phyloP scores from a whole-genome alignment of 108 stramenopile genomes.

The Hondaea fermentalgiana region DNA sequence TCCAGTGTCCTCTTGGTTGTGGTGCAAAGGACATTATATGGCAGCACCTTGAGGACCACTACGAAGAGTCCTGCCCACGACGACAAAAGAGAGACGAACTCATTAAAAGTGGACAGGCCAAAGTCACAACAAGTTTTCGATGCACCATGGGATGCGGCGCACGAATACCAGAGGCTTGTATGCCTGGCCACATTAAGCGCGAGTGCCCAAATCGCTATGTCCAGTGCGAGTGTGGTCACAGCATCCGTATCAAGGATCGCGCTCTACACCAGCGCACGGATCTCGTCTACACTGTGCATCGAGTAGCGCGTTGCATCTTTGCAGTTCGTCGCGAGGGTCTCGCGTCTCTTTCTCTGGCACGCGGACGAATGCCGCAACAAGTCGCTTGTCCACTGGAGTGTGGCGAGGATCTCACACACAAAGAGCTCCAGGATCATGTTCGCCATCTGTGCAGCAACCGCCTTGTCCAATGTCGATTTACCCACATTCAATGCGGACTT shows the following conservation, averaged over 20 bases:
- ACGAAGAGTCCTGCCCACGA: background rate
- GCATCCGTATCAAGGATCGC: background rate
- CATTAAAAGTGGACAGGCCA: background rate
- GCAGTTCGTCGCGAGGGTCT: background rate
- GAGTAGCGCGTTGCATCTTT: background rate
- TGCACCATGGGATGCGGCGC: conserved; percentile 7
- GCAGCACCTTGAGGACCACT: background rate
- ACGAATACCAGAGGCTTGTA: background rate
- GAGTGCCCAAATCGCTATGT: background rate
- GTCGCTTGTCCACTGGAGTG: background rate
- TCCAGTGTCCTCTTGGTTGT: background rate
- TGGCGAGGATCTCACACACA: background rate
- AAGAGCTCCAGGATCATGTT: background rate
- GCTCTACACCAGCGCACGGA: background rate
- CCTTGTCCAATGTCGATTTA: background rate
- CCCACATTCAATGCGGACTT: background rate
- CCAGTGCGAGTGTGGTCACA: background rate
- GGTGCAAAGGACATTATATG: background rate
- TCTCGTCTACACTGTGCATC: background rate
- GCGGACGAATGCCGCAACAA: background rate
- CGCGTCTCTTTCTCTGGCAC: background rate
- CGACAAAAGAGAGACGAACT: background rate
- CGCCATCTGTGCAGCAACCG: background rate
- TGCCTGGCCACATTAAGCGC: background rate
- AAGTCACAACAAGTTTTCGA: background rate